Conservation (phyloP, 192 early-diverging fungal species). For the Coemansia sp. region DNA sequence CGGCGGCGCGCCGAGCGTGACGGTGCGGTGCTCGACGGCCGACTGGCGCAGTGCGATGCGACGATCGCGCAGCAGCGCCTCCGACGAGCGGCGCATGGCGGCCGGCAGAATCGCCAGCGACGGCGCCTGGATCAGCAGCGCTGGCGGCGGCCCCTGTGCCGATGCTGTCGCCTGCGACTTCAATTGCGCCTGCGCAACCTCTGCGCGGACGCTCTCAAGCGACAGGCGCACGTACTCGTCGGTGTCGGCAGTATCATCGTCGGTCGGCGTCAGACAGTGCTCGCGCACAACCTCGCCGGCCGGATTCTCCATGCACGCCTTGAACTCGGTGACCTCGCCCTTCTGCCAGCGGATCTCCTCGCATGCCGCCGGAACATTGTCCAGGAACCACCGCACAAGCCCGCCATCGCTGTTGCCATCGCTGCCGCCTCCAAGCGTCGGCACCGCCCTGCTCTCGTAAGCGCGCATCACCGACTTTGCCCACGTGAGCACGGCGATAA, state of each 20-base stretch:
- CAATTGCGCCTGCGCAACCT: not conserved
- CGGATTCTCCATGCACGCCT: constrained; percentile 42
- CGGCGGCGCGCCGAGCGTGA: not conserved
- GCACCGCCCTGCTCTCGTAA: constrained; percentile 6
- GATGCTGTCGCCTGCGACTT: not conserved
- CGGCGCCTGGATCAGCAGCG: constrained; percentile 13
- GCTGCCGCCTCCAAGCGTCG: not conserved
- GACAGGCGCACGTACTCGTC: constrained; percentile 49
- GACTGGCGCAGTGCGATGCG: constrained; percentile 32
- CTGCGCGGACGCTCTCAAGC: constrained; percentile 20
- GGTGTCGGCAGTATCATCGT: constrained; percentile 8
- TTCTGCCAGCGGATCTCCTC: constrained; percentile 41
- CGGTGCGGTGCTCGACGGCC: constrained; percentile 21
- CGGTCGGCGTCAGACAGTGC: constrained; percentile 30
- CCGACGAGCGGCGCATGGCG: constrained; percentile 3
- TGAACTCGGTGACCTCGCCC: constrained; percentile 48
- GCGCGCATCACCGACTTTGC: constrained; percentile 39
- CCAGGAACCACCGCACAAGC: constrained; percentile 27
- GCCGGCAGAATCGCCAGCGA: constrained; percentile 5
- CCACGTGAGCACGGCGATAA: constrained; percentile 44
- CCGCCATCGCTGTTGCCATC: not conserved
- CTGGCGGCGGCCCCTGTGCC: constrained; percentile 18
- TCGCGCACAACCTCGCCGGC: constrained; percentile 42
- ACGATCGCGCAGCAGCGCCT: constrained; percentile 2
- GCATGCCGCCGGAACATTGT: constrained; percentile 16